A percentile compares a stretch with the other conserved stretches of the same genome.
phyloP scores from a whole-genome alignment of 108 stramenopile species.

The Pseudonitzschia multistriata region DNA sequence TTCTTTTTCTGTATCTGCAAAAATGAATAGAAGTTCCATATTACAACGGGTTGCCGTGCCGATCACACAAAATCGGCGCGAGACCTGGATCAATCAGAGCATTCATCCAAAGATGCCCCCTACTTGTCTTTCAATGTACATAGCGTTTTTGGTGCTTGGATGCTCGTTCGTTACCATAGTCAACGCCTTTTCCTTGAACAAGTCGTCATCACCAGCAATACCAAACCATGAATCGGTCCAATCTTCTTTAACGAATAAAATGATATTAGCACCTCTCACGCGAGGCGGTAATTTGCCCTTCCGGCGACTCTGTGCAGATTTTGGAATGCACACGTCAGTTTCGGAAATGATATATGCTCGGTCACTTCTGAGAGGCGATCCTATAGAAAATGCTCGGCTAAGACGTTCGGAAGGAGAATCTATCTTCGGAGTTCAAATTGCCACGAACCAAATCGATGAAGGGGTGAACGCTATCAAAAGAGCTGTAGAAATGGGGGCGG shows the following conservation, averaged over 20 bases:
- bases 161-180: no score
- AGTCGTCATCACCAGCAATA: neutral
- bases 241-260: slow-evolving; percentile 2
- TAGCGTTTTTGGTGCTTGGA: no score
- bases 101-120: no score
- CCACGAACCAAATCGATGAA: slow-evolving; percentile 42
- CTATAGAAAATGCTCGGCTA: slow-evolving; percentile 37
- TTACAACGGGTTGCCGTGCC: no score
- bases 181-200: neutral
- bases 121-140: no score
- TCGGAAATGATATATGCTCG: slow-evolving; percentile 48
- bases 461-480: slow-evolving; percentile 23
- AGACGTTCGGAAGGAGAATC: slow-evolving; percentile 26
- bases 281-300: slow-evolving; percentile 43
- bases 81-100: no score
- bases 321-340: slow-evolving; percentile 38
- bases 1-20: no score
- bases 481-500: slow-evolving; percentile 25
- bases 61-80: no score
- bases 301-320: slow-evolving; percentile 43
- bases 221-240: neutral
- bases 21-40: no score
- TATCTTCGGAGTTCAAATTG: slow-evolving; percentile 45
- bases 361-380: slow-evolving; percentile 29
- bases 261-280: slow-evolving; percentile 46